Base-by-base conservation (phyloP, 1,284 basidiomycete genomes). In the Polyporus tsugae region DNA sequence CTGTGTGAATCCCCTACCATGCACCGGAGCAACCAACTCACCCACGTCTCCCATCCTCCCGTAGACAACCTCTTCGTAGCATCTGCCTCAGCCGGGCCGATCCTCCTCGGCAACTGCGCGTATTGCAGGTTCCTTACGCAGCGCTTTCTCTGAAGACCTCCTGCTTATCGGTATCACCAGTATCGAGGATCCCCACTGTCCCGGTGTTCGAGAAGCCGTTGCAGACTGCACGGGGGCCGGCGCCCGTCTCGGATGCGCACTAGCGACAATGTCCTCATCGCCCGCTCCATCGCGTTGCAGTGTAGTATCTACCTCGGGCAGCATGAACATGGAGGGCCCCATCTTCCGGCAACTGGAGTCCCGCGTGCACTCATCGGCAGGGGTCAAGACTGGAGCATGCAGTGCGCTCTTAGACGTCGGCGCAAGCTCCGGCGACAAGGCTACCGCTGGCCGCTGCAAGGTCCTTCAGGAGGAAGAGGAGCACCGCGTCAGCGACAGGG, bases 161-260 rank as follows among this genome's bases (percentile, higher is more conserved):
- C 96, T 91, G 0, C 87, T 99, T 39, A 91, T 99, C 68, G 93
- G 89, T 57, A 92, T 99, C 73, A 90, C 91, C 71, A 97, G 95
- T 78, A 98, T 99, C 78, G 97, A 99, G 79, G 98, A 99, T 78
- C 97, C 97, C 42, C 87, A 99, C 6, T 93, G 97, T 52, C 87
- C 89, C 1, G 96, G 96, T 78, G 97, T 99, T 22, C 88, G 88
- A 9, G 88, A 96, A 15, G 96, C 97, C 35, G 97, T 99, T 36
- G 85, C 87, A 61, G 90, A 94, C 72, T 98, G 96, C 79, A 89
- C 90, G 75, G 87, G 85, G 65, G 97, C 98, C 49, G 97, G 97
- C 74, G 96, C n/a, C n/a, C n/a, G n/a, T 99, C n/a, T 86, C 88
- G 38, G 91, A 99, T 99, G 97, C 98, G 95, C 80, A 99, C 97